phyloP scores from a whole-genome alignment of 108 stramenopile genomes.

The Nitzschia sp. region DNA sequence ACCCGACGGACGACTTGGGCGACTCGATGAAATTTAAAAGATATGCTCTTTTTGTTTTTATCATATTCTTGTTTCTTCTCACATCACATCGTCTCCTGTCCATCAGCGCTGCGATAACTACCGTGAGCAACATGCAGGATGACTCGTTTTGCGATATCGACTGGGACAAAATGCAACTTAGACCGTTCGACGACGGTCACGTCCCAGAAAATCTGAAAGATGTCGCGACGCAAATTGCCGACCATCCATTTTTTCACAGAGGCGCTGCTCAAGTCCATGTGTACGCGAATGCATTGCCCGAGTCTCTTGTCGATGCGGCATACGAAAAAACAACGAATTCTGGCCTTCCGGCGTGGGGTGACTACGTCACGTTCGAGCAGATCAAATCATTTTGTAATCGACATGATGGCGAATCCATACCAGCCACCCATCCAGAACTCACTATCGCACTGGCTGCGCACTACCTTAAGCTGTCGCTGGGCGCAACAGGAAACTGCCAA shows the following conservation, averaged over 20 bases:
- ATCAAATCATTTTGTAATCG: slow-evolving; percentile 37
- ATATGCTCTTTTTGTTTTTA: too few relatives aligned
- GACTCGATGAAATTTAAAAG: too few relatives aligned
- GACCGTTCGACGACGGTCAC: slow-evolving; percentile 63
- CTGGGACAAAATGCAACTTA: background rate
- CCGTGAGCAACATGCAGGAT: too few relatives aligned
- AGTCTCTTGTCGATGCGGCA: slow-evolving; percentile 30
- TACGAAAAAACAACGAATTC: slow-evolving; percentile 29
- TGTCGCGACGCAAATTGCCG: background rate
- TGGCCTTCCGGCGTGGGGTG: slow-evolving; percentile 59
- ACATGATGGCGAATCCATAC: slow-evolving; percentile 1
- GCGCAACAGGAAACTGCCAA: too few relatives aligned
- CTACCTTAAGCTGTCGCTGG: slow-evolving; percentile 17
- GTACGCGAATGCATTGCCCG: slow-evolving; percentile 28
- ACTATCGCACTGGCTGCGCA: slow-evolving; percentile 6
- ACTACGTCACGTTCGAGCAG: slow-evolving; percentile 67
- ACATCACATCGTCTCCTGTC: too few relatives aligned
- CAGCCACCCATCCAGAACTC: background rate
- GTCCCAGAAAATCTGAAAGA: slow-evolving; percentile 50
- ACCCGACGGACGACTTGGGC: too few relatives aligned
- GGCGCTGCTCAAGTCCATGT: slow-evolving; percentile 26
- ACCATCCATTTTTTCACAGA: background rate
- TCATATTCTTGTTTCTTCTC: too few relatives aligned
- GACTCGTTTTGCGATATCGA: too few relatives aligned
- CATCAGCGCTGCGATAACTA: too few relatives aligned